A percentile compares a stretch with the other conserved stretches of the same genome.
These are phyloP conservation scores for Fusarium mexicanum DNA, from an alignment of 2,329 filamentous ascomycete genomes.

Conservation along the genomic window DNA sequence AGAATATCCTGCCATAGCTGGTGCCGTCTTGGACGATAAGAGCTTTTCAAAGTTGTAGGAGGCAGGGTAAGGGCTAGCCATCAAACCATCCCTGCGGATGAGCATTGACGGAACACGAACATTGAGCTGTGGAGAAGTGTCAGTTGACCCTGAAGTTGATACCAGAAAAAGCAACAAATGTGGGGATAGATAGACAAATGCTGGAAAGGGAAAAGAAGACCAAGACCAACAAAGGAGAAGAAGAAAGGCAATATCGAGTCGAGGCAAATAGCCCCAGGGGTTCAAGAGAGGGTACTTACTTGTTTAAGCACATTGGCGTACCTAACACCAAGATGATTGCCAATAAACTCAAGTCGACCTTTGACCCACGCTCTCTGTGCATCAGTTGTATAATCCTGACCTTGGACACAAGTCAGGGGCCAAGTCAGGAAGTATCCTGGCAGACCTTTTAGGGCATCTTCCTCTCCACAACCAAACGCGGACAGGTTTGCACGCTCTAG, in stretches of 20 bases:
- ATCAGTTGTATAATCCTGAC: slow-evolving; percentile 68
- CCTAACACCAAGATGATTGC: slow-evolving; percentile 64
- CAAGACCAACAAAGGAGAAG: not conserved
- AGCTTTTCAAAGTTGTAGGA: slow-evolving; percentile 57
- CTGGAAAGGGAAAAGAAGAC: not conserved
- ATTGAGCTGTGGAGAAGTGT: slow-evolving; percentile 56
- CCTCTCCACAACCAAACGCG: slow-evolving; percentile 60
- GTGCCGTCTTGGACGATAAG: slow-evolving; percentile 51
- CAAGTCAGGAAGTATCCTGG: slow-evolving; percentile 69
- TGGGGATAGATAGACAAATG: not conserved
- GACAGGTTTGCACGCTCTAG: slow-evolving; percentile 53
- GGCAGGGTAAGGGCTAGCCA: slow-evolving; percentile 56
- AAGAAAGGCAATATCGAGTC: not conserved
- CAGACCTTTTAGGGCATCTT: slow-evolving; percentile 61
- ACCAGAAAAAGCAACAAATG: slow-evolving; percentile 19
- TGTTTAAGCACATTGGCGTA: slow-evolving; percentile 65
- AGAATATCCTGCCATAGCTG: slow-evolving; percentile 49
- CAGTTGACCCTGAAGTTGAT: slow-evolving; percentile 18
- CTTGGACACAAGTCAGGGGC: slow-evolving; percentile 64
- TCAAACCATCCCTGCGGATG: slow-evolving; percentile 63
- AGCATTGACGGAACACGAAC: slow-evolving; percentile 71
- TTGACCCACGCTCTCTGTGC: slow-evolving; percentile 65
- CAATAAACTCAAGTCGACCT: slow-evolving; percentile 64
- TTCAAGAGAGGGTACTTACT: slow-evolving; percentile 51
- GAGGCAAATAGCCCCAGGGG: not conserved